Evolutionary conservation across 805 yeast species (phyloP), one percentile per base, ranked within the genome.

Genomic region (Komagataella phaffii): DNA sequence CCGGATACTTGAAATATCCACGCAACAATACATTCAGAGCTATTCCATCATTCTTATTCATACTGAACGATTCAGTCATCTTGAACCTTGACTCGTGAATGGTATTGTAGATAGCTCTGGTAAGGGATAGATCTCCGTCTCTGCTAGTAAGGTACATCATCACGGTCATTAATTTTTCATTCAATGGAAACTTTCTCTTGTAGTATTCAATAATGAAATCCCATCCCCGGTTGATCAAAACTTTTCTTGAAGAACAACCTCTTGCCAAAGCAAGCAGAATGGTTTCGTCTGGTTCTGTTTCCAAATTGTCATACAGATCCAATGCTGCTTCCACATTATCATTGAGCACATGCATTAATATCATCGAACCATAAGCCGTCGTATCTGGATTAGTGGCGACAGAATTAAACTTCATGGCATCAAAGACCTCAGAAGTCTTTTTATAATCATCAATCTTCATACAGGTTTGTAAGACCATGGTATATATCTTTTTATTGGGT

Each of bases 321-420:
- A 90, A 62, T 0, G 89, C 95, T 56, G 76, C 81, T 54, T 88
- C 90, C 12, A 86, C 70, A 51, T 86, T 77, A 49, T 77, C 72
- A 51, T 78, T 74, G 55, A 76, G 76, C 3, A 82, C 77, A 55
- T 85, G 80, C 6, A 87, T 70, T 8, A 80, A 73, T 10, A 91
- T 77, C 71, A 89, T 78, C 5, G 85, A 77, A 53, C 83, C 80
- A 64, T 89, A 93, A 1, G 89, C 78, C 17, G 67, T 65, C 0
- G 77, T 59, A 49, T 81, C 85, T 0, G 98, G 96, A 49, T 78
- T 74, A 14, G 89, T 79, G 24, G 71, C 68, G 3, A 71, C 60
- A 1, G 93, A 80, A 57, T 84, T 64, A 62, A 87, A 91, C 61
- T 88, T 91, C 89, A 93, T 81, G 55, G 88, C 79, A 56, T 84